Percentiles rank a stretch among this genome's conserved stretches.
These are phyloP conservation scores for Cyclostephanos tholiformis DNA, from an alignment of 108 stramenopile genomes.

Conservation along the genomic window DNA sequence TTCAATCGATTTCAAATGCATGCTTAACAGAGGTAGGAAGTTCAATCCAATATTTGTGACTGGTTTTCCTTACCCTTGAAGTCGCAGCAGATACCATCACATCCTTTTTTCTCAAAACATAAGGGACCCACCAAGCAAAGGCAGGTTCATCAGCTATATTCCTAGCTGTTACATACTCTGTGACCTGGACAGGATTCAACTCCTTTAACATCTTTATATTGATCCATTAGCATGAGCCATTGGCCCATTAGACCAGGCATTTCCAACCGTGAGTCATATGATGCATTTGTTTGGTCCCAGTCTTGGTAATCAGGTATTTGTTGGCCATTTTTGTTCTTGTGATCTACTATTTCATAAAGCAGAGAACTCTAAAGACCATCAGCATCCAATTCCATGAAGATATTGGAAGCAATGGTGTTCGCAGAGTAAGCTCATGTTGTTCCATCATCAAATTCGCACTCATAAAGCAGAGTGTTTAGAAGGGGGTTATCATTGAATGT, in stretches of 20 bases:
- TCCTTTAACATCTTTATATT: conserved; percentile 11
- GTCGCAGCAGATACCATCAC: not conserved
- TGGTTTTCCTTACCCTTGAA: not conserved
- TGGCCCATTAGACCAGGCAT: conserved; percentile 29
- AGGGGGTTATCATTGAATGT: conserved; percentile 23
- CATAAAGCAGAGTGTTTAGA: conserved; percentile 20
- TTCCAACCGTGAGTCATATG: conserved; percentile 29
- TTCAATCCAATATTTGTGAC: no score
- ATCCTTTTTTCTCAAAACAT: conserved; percentile 2
- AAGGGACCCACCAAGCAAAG: conserved; percentile 11
- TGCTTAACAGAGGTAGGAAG: no score
- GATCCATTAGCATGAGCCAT: no score
- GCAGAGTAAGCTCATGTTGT: conserved; percentile 6
- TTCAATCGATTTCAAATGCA: conserved; percentile 13
- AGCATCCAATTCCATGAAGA: no score
- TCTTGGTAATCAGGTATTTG: not conserved
- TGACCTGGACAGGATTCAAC: conserved; percentile 25
- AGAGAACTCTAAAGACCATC: not conserved
- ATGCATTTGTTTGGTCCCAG: not conserved
- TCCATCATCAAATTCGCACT: conserved; percentile 24
- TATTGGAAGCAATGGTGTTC: conserved; percentile 27
- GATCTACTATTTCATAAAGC: not conserved
- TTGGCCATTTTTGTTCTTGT: conserved; percentile 1
- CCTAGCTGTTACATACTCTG: not conserved
- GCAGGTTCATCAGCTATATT: conserved; percentile 3